phyloP scores from a whole-genome alignment of 108 stramenopile species.

The Cyclotella baltica region DNA sequence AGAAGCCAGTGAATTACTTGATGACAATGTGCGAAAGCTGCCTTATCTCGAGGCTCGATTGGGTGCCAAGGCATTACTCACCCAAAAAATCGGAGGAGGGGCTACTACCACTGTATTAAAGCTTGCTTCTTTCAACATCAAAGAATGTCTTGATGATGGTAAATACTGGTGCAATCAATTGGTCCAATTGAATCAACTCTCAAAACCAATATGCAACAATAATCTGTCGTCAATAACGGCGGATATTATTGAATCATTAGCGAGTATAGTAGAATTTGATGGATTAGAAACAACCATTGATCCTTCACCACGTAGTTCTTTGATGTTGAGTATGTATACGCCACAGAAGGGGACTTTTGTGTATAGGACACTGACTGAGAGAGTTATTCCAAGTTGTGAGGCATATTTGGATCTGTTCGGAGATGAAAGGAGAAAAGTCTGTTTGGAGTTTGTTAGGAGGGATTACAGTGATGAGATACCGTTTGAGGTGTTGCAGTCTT shows the following conservation, averaged over 20 bases:
- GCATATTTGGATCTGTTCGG: constrained; percentile 47
- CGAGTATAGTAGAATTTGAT: constrained; percentile 85
- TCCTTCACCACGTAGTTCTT: constrained; percentile 78
- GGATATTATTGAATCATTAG: constrained; percentile 69
- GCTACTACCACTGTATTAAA: constrained; percentile 60
- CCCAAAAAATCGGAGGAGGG: constrained; percentile 71
- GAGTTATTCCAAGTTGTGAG: constrained; percentile 61
- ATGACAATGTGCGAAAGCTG: constrained; percentile 38
- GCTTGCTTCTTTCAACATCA: constrained; percentile 63
- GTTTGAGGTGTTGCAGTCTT: constrained; percentile 19
- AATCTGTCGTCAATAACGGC: constrained; percentile 20
- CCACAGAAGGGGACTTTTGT: constrained; percentile 67
- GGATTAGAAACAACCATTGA: constrained; percentile 81
- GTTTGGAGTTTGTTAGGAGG: constrained; percentile 38
- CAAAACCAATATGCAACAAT: constrained; percentile 11
- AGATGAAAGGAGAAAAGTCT: constrained; percentile 17
- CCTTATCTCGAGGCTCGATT: constrained; percentile 79
- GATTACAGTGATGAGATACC: constrained; percentile 57
- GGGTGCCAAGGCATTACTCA: constrained; percentile 80
- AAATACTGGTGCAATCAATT: constrained; percentile 54
- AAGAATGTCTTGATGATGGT: constrained; percentile 68
- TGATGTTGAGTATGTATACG: constrained; percentile 72
- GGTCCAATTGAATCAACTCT: not conserved
- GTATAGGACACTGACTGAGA: constrained; percentile 68
- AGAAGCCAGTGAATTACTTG: not conserved